Conservation (phyloP, 202 grass and related monocot species). For the Digitaria exilis region DNA sequence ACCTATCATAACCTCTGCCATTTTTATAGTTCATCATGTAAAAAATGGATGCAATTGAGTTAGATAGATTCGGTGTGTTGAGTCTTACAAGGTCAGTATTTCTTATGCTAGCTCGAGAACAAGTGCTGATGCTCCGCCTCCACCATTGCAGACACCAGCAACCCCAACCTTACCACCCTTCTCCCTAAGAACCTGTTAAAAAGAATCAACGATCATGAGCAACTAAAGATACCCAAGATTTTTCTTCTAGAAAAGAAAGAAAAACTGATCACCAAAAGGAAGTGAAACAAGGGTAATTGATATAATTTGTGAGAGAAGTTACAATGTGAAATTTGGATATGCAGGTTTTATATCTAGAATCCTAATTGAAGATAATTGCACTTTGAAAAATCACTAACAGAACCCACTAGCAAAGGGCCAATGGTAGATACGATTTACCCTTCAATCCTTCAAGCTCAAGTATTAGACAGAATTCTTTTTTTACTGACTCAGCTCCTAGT, state of each 20-base stretch:
- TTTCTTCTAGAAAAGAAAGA: background rate
- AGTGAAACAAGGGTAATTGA: background rate
- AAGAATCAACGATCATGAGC: background rate
- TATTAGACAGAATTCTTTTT: background rate
- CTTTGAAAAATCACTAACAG: background rate
- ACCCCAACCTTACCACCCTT: slow-evolving; percentile 83
- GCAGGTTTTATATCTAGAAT: background rate
- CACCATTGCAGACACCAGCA: slow-evolving; percentile 88
- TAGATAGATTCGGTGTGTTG: background rate
- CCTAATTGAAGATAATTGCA: background rate
- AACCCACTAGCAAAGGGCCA: background rate
- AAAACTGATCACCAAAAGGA: background rate
- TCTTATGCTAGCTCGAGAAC: slow-evolving; percentile 70
- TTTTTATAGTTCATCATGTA: background rate
- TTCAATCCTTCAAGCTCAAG: background rate
- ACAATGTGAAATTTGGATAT: background rate
- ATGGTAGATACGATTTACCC: background rate
- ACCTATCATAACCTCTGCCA: background rate
- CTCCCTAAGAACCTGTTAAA: slow-evolving; percentile 68
- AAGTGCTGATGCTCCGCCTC: slow-evolving; percentile 83
- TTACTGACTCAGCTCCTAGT: background rate
- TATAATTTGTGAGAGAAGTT: background rate
- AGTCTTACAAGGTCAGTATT: background rate
- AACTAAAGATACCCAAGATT: background rate
- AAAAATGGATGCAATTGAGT: background rate